Percentiles rank a stretch among this genome's conserved stretches.
Conservation (phyloP, 495 filamentous ascomycete species). For the Aspergillus carlsbadensis region DNA sequence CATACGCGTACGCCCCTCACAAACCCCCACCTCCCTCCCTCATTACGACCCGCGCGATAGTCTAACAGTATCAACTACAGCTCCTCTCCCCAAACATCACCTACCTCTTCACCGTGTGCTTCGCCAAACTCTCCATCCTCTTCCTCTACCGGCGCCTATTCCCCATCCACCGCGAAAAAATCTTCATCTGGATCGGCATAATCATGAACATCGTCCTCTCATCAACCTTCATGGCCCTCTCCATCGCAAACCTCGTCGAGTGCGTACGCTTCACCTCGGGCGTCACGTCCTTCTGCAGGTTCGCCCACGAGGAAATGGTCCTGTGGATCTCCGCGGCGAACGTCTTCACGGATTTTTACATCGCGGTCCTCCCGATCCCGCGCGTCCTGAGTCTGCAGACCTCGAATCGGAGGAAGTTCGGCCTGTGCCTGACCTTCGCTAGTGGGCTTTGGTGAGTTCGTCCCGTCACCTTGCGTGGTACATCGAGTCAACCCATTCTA, state of each 20-base stretch:
- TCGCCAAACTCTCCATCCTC: not conserved
- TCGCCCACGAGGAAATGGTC: not conserved
- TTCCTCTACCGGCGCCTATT: not conserved
- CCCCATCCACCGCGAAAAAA: not conserved
- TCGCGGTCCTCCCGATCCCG: not conserved
- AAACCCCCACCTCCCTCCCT: too few relatives aligned
- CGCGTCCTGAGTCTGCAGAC: not conserved
- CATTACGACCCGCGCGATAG: too few relatives aligned
- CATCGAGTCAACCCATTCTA: too few relatives aligned
- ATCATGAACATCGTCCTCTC: not conserved
- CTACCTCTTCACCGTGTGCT: not conserved
- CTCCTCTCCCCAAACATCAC: not conserved
- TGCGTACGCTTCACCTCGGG: not conserved
- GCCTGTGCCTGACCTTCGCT: not conserved
- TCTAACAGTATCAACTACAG: too few relatives aligned
- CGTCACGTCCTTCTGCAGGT: not conserved
- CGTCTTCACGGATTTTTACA: not conserved
- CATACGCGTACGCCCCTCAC: not conserved
- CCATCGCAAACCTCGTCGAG: not conserved
- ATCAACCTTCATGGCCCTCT: not conserved
- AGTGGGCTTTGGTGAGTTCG: not conserved
- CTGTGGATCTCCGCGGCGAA: not conserved
- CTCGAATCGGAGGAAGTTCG: not conserved
- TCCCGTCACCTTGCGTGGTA: not conserved
- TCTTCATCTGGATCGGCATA: not conserved